phyloP scores from a whole-genome alignment of 106 monocot species.

The Dendrobium huoshanense region DNA sequence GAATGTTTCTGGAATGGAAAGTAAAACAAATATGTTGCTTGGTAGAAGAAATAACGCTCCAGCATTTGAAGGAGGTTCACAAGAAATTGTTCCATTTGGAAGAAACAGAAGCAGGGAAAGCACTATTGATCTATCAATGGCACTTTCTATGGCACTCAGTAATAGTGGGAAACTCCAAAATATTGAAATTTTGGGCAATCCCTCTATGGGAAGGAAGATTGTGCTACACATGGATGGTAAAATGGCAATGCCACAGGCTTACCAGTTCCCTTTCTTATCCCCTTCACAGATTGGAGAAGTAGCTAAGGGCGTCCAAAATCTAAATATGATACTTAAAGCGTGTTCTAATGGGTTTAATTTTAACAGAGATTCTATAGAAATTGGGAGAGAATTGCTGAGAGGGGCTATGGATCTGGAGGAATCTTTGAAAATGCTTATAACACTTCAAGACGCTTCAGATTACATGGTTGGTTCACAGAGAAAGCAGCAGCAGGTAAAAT shows the following conservation, averaged over 20 bases:
- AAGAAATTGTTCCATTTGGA: slow-evolving; percentile 39
- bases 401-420: slow-evolving; percentile 79
- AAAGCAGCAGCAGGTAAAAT: slow-evolving; percentile 21
- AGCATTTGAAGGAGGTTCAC: slow-evolving; percentile 18
- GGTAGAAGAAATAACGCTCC: slow-evolving; percentile 17
- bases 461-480: slow-evolving; percentile 33
- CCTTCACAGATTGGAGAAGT: slow-evolving; percentile 43
- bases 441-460: slow-evolving; percentile 58
- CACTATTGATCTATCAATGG: slow-evolving; percentile 49
- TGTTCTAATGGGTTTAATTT: slow-evolving; percentile 25
- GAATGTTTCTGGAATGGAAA: no score
- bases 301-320: slow-evolving; percentile 42
- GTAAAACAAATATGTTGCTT: no score
- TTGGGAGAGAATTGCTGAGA: slow-evolving; percentile 45
- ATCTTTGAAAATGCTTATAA: slow-evolving; percentile 57
- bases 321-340: slow-evolving; percentile 56
- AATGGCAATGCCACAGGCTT: slow-evolving; percentile 16
- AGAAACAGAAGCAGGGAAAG: slow-evolving; percentile 17
- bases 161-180: slow-evolving; percentile 52
- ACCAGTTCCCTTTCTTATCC: slow-evolving; percentile 6
- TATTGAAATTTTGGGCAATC: slow-evolving; percentile 31
- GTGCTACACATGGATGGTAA: slow-evolving; percentile 24
- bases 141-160: slow-evolving; percentile 57
- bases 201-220: slow-evolving; percentile 9
- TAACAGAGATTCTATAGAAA: slow-evolving; percentile 27